Evolutionary conservation across 2,329 filamentous ascomycete genomes (phyloP).

Genomic region (Apiospora marii): DNA sequence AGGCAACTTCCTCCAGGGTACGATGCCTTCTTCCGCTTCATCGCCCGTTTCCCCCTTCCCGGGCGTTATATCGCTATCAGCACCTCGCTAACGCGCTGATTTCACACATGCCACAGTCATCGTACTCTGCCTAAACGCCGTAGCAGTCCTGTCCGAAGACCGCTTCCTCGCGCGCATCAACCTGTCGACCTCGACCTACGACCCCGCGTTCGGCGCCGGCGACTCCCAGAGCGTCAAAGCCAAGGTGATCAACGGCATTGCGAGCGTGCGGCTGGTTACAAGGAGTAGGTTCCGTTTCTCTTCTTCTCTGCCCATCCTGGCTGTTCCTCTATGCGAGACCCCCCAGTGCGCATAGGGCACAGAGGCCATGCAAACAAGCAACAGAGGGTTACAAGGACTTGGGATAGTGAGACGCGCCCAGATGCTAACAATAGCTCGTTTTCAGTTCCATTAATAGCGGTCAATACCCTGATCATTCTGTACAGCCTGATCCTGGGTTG

Average conservation of each 20-base stretch:
- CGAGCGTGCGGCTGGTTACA: constrained; percentile 90
- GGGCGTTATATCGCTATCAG: background rate
- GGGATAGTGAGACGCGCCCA: background rate
- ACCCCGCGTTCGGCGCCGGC: constrained; percentile 80
- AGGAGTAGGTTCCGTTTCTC: constrained; percentile 73
- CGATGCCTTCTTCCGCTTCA: constrained; percentile 29
- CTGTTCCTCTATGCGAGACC: background rate
- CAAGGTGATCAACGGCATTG: constrained; percentile 88
- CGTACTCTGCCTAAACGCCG: constrained; percentile 90
- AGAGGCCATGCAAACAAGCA: background rate
- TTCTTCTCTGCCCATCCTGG: background rate
- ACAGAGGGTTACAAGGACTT: background rate
- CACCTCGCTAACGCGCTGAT: background rate
- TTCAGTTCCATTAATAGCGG: constrained; percentile 83
- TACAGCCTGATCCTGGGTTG: constrained; percentile 81
- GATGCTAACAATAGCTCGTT: background rate
- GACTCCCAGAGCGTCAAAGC: constrained; percentile 80
- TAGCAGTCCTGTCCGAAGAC: constrained; percentile 94
- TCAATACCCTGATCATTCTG: constrained; percentile 83
- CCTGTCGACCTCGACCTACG: constrained; percentile 74
- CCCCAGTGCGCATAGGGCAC: background rate
- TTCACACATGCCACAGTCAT: constrained; percentile 62
- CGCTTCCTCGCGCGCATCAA: constrained; percentile 91
- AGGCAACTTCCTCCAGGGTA: constrained; percentile 78
- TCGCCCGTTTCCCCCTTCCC: background rate